Evolutionary conservation across 805 yeast genomes (phyloP), one percentile per base, ranked within the genome.

Genomic region (Vanderwaltozyma yarrowii): DNA sequence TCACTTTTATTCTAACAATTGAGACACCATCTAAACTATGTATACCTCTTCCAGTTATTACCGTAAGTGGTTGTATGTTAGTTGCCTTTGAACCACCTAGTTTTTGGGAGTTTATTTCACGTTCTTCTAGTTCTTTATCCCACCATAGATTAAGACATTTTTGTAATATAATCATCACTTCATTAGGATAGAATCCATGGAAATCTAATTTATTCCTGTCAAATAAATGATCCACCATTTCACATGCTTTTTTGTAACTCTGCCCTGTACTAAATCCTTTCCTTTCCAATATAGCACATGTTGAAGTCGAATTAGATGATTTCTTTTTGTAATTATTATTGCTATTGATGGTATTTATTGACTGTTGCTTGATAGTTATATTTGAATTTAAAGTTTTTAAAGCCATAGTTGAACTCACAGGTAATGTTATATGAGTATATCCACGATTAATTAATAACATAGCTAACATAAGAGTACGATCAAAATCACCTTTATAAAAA

Each of bases 1-100:
- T 56, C 3, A 79, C 72, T 2, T 67, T 50, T 1, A 44, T 54
- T 41, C 66, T 66, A 14, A 81, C 65, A 41, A 62, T 69, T 1
- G 81, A 65, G 2, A 61, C 51, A 0, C 86, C 84, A 5, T 71
- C 74, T 1, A 52, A 63, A 33, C 84, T 77, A 54, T 82, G 92
- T 5, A 77, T 49, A 0, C 92, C 92, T 45, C 84, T 58, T 0
- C 92, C 89, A 0, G 89, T 79, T 11, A 80, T 58, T 0, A 81
- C 58, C 1, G 42, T 52, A 7, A 80, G 48, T 0, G 73, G 71
- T 1, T 56, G 62, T 1, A 72, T 65, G 51, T 64, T 62, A 10
- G 48, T 39, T 0, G 69, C 77, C 21, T 54, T 56, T 0, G 60
- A 41, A 2, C 69, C 64, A 37, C 52, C 57, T 2, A 52, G 43